Base-by-base conservation (phyloP, 306 rosid genomes). In the Begonia fuchsioides region DNA sequence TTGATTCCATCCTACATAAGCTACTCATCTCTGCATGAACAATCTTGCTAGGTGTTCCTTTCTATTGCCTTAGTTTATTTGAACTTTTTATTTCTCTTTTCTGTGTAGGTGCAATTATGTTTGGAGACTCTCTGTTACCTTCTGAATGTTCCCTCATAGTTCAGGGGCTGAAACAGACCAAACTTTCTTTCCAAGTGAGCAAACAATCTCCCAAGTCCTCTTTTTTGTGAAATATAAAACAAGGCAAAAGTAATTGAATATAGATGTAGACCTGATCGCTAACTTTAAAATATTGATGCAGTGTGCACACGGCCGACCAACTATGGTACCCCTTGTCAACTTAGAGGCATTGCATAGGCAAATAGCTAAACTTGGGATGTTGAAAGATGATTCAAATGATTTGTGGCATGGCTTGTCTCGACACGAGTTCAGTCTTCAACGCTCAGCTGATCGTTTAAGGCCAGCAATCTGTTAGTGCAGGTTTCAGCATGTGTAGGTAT, bases 251-350 rank as follows among this genome's bases (percentile, higher is more conserved):
- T 18, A n/a, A n/a, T 15, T 15, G 10, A 44, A 15, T 52, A 8
- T 41, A 44, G 66, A 43, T 46, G 20, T 35, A 11, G 13, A 44
- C 15, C 15, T 10, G 12, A 50, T 40, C 51, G 15, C 17, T 51
- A 49, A 15, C 15, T 64, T 60, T 61, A 15, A 44, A 43, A 49
- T 12, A 43, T 51, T 55, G 12, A 43, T 61, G 69, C 76, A 85
- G 94, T 82, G 98, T 53, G 98, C 96, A 64, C 98, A 90, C 72
- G 95, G 98, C 52, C 71, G 94, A 59, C 96, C 98, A 11, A 90
- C 98, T 32, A 75, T 85, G 17, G 85, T 67, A 58, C 94, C 98
- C 38, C 72, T 90, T 3, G 94, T 90, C 15, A 77, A 77, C 79
- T 56, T 85, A 79, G 94, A 71, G 71, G 85, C 77, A n/a, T 63